These are phyloP conservation scores for Trichophyton equinum DNA, from an alignment of 2,329 filamentous ascomycete species.

Conservation along the genomic window DNA sequence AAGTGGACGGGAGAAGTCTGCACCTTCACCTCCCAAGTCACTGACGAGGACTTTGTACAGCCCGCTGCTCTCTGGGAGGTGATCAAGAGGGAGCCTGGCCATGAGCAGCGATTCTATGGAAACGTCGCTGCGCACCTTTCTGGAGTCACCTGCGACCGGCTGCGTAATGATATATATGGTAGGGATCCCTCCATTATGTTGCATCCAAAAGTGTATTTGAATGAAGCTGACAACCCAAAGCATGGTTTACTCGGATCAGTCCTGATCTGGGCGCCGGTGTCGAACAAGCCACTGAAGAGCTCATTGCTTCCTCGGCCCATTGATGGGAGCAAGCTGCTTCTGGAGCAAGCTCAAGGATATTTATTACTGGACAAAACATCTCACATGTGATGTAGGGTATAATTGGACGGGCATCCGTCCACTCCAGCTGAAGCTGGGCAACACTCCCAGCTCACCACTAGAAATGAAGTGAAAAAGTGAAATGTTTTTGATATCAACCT, in stretches of 20 bases:
- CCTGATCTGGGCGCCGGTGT: constrained; percentile 14
- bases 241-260: constrained; percentile 13
- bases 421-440: no score
- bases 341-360: no score
- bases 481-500: no score
- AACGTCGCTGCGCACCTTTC: constrained; percentile 19
- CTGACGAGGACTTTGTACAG: constrained; percentile 23
- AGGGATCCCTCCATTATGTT: constrained; percentile 3
- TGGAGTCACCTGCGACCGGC: constrained; percentile 13
- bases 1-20: constrained; percentile 15
- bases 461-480: no score
- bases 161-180: constrained; percentile 22
- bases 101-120: constrained; percentile 21
- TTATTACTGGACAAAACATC: no score
- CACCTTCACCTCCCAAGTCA: constrained; percentile 16
- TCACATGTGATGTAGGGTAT: no score
- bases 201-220: not conserved
- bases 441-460: no score
- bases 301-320: not conserved
- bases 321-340: not conserved
- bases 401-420: no score
- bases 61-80: constrained; percentile 23
- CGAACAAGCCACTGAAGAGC: constrained; percentile 11
- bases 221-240: not conserved
- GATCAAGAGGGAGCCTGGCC: constrained; percentile 21